Conservation (phyloP, 345 rosid genomes). For the Eucalyptus pauciflora region DNA sequence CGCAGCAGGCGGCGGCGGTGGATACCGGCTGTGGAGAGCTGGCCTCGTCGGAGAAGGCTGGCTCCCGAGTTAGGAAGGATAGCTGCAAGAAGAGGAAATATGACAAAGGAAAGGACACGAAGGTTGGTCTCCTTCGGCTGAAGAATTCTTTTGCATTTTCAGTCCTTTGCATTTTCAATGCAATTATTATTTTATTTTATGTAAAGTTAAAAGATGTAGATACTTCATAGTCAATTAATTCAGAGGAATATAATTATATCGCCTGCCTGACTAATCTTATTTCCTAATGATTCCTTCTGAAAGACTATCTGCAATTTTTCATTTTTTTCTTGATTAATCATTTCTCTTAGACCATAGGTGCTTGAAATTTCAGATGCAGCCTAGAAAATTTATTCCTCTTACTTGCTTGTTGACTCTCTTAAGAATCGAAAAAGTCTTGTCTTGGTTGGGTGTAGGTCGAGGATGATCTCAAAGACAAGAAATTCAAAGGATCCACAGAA, state of each 20-base stretch:
- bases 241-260: background rate
- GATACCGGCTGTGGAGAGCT: background rate
- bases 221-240: background rate
- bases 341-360: background rate
- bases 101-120: constrained; percentile 15
- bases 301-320: background rate
- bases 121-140: constrained; percentile 3
- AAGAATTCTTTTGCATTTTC: background rate
- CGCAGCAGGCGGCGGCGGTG: background rate
- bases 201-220: background rate
- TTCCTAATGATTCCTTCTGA: background rate
- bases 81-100: constrained; percentile 56
- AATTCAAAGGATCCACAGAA: constrained; percentile 15
- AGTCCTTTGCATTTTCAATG: background rate
- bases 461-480: constrained; percentile 20
- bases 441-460: constrained; percentile 12
- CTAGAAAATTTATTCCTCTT: background rate
- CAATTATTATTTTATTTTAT: background rate
- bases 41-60: constrained; percentile 5
- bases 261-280: background rate
- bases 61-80: constrained; percentile 15
- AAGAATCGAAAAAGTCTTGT: background rate
- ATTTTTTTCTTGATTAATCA: background rate
- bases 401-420: background rate
- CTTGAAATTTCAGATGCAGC: background rate